These are phyloP conservation scores for Vicia villosa DNA, from an alignment of 306 rosid species.

Conservation along the genomic window DNA sequence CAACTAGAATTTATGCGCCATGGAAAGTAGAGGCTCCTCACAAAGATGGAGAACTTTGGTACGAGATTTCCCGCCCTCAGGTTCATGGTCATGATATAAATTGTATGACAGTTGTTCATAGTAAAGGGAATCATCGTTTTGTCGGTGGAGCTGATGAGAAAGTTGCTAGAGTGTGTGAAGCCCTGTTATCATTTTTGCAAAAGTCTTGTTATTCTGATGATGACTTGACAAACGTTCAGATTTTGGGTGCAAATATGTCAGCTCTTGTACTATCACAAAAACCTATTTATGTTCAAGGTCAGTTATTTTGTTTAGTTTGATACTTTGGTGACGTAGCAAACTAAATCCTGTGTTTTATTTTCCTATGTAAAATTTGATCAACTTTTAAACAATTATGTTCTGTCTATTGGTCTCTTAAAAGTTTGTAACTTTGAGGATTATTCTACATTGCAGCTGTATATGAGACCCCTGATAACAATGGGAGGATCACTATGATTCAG, in stretches of 20 bases:
- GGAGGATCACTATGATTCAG: too few species aligned
- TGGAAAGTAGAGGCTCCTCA: slow-evolving; percentile 66
- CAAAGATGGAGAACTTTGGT: slow-evolving; percentile 62
- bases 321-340: background rate
- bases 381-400: slow-evolving; percentile 1
- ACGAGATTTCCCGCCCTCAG: slow-evolving; percentile 94
- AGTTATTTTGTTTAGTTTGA: slow-evolving; percentile 35
- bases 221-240: slow-evolving; percentile 62
- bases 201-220: slow-evolving; percentile 57
- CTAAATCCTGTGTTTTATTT: background rate
- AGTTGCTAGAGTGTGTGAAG: slow-evolving; percentile 98
- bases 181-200: slow-evolving; percentile 74
- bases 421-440: slow-evolving; percentile 21
- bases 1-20: slow-evolving; percentile 80
- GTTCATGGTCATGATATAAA: slow-evolving; percentile 96
- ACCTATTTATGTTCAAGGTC: slow-evolving; percentile 86
- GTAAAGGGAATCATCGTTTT: slow-evolving; percentile 90
- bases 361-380: slow-evolving; percentile 14
- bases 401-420: slow-evolving; percentile 7
- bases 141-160: slow-evolving; percentile 97
- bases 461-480: slow-evolving; percentile 51
- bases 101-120: slow-evolving; percentile 68
- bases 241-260: slow-evolving; percentile 99
- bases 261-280: slow-evolving; percentile 97
- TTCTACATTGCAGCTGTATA: slow-evolving; percentile 59